Percentiles rank a stretch among this genome's conserved stretches.
Conservation (phyloP, 1,139 yeast genomes). For the Kazachstania sp. region DNA sequence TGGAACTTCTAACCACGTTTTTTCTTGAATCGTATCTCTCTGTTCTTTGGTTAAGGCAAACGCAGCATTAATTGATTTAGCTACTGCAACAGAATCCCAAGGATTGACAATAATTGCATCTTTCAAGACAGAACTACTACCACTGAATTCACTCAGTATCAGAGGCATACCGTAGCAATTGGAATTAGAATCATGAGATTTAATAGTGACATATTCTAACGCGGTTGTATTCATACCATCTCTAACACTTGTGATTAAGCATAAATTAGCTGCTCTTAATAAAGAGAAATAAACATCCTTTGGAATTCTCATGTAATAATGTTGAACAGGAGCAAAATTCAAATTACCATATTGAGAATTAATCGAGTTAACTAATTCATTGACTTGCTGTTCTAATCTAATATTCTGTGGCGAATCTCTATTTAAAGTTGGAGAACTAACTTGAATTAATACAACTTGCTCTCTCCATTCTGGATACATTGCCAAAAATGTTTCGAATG, state of each 20-base stretch:
- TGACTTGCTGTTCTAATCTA: conserved; percentile 64
- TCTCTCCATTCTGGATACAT: conserved; percentile 91
- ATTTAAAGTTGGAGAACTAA: conserved; percentile 56
- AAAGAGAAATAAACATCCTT: conserved; percentile 85
- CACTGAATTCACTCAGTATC: conserved; percentile 85
- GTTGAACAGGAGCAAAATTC: conserved; percentile 77
- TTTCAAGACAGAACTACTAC: conserved; percentile 70
- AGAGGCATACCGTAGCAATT: conserved; percentile 51
- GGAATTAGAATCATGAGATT: conserved; percentile 42
- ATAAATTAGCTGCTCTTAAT: conserved; percentile 80
- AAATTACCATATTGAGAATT: conserved; percentile 78
- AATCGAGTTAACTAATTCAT: conserved; percentile 68
- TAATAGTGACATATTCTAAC: conserved; percentile 83
- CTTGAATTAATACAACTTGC: conserved; percentile 83
- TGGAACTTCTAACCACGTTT: conserved; percentile 56
- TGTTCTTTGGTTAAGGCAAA: conserved; percentile 43
- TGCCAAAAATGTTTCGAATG: conserved; percentile 72
- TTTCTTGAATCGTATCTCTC: conserved; percentile 39
- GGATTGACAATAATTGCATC: conserved; percentile 89
- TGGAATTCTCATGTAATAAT: conserved; percentile 82
- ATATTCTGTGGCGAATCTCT: conserved; percentile 24
- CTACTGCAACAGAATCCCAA: conserved; percentile 92
- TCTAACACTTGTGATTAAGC: conserved; percentile 80
- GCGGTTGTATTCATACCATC: conserved; percentile 98
- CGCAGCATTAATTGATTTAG: conserved; percentile 69